A percentile compares a stretch with the other conserved stretches of the same genome.
Evolutionary conservation across 495 filamentous ascomycete genomes (phyloP).

Genomic region (Hypoxylon perforatum): DNA sequence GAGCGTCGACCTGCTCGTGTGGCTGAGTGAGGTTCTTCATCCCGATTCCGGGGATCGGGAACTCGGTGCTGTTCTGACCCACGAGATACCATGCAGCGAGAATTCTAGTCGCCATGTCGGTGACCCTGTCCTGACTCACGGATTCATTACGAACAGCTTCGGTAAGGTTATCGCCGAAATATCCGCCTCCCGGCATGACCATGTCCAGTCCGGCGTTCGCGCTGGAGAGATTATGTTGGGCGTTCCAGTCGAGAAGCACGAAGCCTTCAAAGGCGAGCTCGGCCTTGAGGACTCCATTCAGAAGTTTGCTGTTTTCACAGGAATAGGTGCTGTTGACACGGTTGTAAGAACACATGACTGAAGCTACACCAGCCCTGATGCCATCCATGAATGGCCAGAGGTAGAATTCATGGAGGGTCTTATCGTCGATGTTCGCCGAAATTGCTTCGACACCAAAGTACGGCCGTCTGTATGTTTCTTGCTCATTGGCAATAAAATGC

Average conservation of each 20-base stretch:
- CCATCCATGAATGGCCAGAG: constrained; percentile 77
- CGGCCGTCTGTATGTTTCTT: constrained; percentile 71
- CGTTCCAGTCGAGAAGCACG: constrained; percentile 74
- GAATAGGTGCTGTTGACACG: constrained; percentile 72
- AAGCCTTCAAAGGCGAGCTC: constrained; percentile 76
- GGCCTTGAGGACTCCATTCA: constrained; percentile 72
- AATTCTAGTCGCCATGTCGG: constrained; percentile 67
- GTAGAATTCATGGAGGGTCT: constrained; percentile 77
- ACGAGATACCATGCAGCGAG: constrained; percentile 68
- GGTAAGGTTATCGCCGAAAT: constrained; percentile 57
- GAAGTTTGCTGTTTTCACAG: constrained; percentile 70
- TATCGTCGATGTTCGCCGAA: constrained; percentile 72
- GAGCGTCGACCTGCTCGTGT: constrained; percentile 63
- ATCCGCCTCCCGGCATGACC: constrained; percentile 66
- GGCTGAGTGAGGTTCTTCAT: constrained; percentile 65
- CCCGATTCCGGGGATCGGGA: constrained; percentile 60
- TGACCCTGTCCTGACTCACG: constrained; percentile 59
- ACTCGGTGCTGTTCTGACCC: constrained; percentile 60
- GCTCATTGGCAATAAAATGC: constrained; percentile 75
- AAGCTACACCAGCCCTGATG: constrained; percentile 67
- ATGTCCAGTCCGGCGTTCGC: constrained; percentile 71
- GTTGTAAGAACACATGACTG: constrained; percentile 78
- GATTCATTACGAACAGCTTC: constrained; percentile 60
- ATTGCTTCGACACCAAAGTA: constrained; percentile 59
- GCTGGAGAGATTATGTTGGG: constrained; percentile 65